These are phyloP conservation scores for Fusarium paranaense DNA, from an alignment of 2,329 filamentous ascomycete species.

Conservation along the genomic window DNA sequence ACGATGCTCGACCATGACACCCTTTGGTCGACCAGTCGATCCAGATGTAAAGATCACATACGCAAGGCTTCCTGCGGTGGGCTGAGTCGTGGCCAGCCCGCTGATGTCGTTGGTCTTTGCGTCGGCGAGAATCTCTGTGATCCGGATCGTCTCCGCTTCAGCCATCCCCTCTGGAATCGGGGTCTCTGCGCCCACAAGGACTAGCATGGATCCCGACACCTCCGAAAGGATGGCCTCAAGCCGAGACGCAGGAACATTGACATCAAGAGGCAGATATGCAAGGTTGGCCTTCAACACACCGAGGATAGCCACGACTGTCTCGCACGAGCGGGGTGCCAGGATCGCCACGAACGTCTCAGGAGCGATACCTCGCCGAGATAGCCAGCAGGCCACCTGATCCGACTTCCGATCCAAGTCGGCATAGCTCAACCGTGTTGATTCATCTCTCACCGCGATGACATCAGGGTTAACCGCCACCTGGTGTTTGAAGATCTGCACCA, in stretches of 20 bases:
- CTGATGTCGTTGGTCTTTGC: no score
- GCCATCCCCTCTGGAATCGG: no score
- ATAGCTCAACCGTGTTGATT: conserved; percentile 26
- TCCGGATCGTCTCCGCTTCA: no score
- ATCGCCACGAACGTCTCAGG: conserved; percentile 36
- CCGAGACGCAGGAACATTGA: conserved; percentile 26
- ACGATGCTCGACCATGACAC: conserved; percentile 21
- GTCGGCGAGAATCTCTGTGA: no score
- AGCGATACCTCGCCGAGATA: conserved; percentile 5
- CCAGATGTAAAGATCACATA: conserved; percentile 39
- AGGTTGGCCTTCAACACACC: conserved; percentile 43
- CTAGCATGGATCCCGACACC: not conserved
- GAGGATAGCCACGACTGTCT: conserved; percentile 37
- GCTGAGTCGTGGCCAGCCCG: not conserved
- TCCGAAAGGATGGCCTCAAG: conserved; percentile 33
- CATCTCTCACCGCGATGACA: not conserved
- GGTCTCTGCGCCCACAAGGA: no score
- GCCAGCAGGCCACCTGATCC: conserved; percentile 28
- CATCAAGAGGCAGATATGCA: conserved; percentile 43
- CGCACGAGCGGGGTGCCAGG: conserved; percentile 28
- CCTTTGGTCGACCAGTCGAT: conserved; percentile 36
- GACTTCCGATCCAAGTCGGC: conserved; percentile 28
- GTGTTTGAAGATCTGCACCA: conserved; percentile 10
- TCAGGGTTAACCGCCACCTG: not conserved
- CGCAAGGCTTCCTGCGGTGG: conserved; percentile 19